These are phyloP conservation scores for Pleurotus eryngii DNA, from an alignment of 768 basidiomycete genomes.

Conservation along the genomic window DNA sequence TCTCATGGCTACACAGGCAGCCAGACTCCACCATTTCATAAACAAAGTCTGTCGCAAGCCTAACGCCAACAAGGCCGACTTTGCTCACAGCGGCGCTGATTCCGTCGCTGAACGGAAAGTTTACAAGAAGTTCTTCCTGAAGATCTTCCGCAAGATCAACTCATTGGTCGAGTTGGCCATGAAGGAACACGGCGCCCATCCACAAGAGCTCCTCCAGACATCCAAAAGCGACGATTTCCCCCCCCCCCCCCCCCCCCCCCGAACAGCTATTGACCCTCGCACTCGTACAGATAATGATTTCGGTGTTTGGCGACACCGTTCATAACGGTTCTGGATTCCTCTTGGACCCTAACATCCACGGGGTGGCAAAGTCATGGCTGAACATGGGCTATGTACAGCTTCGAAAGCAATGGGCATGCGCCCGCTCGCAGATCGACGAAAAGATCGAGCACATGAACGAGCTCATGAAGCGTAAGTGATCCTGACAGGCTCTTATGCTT, in stretches of 20 bases:
- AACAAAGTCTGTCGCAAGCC: background rate
- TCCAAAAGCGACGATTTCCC: background rate
- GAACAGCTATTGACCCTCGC: background rate
- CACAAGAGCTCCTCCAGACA: background rate
- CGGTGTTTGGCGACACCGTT: background rate
- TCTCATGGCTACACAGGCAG: too few species aligned
- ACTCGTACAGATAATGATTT: background rate
- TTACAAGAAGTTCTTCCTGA: background rate
- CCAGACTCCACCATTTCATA: too few species aligned
- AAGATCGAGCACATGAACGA: background rate
- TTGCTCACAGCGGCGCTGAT: background rate
- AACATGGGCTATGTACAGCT: too few species aligned
- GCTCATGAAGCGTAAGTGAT: background rate
- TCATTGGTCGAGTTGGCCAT: background rate
- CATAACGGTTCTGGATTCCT: background rate
- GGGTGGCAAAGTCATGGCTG: background rate
- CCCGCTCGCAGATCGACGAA: background rate
- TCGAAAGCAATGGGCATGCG: background rate
- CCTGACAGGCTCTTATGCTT: too few species aligned
- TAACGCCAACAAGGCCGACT: background rate
- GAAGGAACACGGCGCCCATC: background rate
- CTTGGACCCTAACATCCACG: background rate
- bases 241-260: background rate
- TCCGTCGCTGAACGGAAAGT: background rate
- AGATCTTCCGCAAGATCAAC: background rate